Evolutionary conservation across 441 rosid species (phyloP).

Genomic region (Arabidopsis hybrid): DNA sequence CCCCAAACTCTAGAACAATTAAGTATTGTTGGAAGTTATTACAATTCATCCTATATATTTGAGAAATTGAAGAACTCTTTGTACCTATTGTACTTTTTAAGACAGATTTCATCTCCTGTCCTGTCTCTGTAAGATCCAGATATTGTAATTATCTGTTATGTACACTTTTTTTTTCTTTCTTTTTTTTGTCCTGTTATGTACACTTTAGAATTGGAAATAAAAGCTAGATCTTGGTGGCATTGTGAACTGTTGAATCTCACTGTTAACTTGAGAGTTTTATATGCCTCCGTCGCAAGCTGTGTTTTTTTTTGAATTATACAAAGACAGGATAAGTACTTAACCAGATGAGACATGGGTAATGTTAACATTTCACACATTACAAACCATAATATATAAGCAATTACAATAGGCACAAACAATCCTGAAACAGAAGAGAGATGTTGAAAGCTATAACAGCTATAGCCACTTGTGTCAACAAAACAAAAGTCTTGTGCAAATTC

Average conservation of each 20-base stretch:
- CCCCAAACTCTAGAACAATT: constrained; percentile 19
- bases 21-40: constrained; percentile 7
- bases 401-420: constrained; percentile 28
- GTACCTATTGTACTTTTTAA: constrained; percentile 26
- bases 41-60: constrained; percentile 25
- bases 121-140: constrained; percentile 28
- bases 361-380: constrained; percentile 25
- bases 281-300: neutral
- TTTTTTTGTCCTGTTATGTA: neutral
- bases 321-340: neutral
- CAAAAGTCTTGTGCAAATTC: constrained; percentile 40
- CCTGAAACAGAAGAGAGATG: constrained; percentile 19
- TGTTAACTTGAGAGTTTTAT: constrained; percentile 10
- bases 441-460: constrained; percentile 35
- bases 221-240: constrained; percentile 11
- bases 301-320: neutral
- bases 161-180: neutral
- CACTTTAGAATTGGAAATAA: constrained; percentile 16
- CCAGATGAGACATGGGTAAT: neutral
- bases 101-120: constrained; percentile 21
- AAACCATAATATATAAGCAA: constrained; percentile 25
- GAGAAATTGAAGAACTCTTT: constrained; percentile 21
- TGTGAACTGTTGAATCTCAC: constrained; percentile 8
- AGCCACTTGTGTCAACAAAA: constrained; percentile 43
- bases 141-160: constrained; percentile 23